Evolutionary conservation across 352 stramenopile species (phyloP).

Genomic region (Globisporangium canariense): DNA sequence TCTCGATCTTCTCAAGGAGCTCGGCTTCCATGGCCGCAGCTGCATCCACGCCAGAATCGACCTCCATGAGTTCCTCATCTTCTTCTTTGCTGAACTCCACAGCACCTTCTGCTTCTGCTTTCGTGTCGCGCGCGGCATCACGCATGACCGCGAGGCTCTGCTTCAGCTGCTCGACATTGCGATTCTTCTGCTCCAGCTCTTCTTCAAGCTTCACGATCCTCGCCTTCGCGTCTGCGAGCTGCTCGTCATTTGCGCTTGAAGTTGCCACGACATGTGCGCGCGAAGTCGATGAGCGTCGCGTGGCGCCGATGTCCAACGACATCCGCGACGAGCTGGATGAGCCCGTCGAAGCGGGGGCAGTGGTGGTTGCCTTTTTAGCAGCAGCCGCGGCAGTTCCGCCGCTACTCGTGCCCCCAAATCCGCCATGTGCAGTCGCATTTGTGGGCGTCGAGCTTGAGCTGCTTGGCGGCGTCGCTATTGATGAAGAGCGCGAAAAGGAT

Average conservation of each 20-base stretch:
- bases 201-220: slow-evolving; percentile 60
- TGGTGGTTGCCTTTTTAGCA: slow-evolving; percentile 17
- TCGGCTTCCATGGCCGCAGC: slow-evolving; percentile 25
- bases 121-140: slow-evolving; percentile 23
- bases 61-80: slow-evolving; percentile 40
- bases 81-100: slow-evolving; percentile 17
- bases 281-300: slow-evolving; percentile 13
- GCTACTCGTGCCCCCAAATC: background rate
- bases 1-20: slow-evolving; percentile 48
- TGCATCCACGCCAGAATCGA: slow-evolving; percentile 20
- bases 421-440: slow-evolving; percentile 6
- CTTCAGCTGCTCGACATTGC: slow-evolving; percentile 62
- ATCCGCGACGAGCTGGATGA: slow-evolving; percentile 18
- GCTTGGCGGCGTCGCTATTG: slow-evolving; percentile 10
- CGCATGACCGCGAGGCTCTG: slow-evolving; percentile 56
- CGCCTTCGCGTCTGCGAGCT: slow-evolving; percentile 45
- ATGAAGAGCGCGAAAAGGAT: slow-evolving; percentile 16
- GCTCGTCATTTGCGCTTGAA: slow-evolving; percentile 29
- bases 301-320: slow-evolving; percentile 22
- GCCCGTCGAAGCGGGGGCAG: slow-evolving; percentile 8
- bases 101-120: slow-evolving; percentile 1
- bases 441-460: slow-evolving; percentile 10
- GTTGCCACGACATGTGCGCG: slow-evolving; percentile 12
- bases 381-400: slow-evolving; percentile 4
- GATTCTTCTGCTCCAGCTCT: slow-evolving; percentile 67